Conservation (phyloP, 805 yeast species). For the Kodamaea laetipori region DNA sequence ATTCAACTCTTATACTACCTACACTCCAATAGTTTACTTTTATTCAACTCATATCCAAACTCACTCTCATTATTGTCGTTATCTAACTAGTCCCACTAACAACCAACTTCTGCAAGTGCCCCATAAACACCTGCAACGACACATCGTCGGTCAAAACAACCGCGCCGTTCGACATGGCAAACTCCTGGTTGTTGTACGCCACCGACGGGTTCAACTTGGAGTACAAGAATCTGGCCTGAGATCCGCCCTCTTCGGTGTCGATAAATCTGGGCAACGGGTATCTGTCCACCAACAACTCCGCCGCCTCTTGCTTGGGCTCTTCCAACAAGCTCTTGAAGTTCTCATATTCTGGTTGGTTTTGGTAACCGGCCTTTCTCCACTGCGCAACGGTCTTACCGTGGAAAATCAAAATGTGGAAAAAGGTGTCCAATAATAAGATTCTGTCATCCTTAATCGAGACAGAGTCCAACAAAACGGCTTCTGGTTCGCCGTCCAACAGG, state of each 20-base stretch:
- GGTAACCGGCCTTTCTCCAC: slow-evolving; percentile 96
- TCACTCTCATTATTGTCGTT: neutral
- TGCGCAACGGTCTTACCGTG: slow-evolving; percentile 94
- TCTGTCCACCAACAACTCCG: slow-evolving; percentile 85
- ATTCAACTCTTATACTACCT: no score
- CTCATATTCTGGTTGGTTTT: slow-evolving; percentile 85
- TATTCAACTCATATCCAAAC: no score
- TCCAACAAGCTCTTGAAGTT: slow-evolving; percentile 85
- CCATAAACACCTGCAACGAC: slow-evolving; percentile 90
- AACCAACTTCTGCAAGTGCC: slow-evolving; percentile 88
- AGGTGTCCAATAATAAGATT: slow-evolving; percentile 87
- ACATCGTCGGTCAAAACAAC: slow-evolving; percentile 97
- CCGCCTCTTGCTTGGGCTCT: slow-evolving; percentile 90
- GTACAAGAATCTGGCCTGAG: slow-evolving; percentile 95
- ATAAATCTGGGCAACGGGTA: slow-evolving; percentile 98
- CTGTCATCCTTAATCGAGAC: slow-evolving; percentile 88
- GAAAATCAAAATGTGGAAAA: slow-evolving; percentile 93
- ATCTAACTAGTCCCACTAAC: slow-evolving; percentile 50
- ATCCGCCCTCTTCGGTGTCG: slow-evolving; percentile 97
- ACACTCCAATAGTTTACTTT: no score
- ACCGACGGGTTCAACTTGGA: slow-evolving; percentile 95
- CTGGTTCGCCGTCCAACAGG: slow-evolving; percentile 75
- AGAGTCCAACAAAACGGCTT: slow-evolving; percentile 90
- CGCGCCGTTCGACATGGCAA: slow-evolving; percentile 52
- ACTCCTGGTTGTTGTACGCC: slow-evolving; percentile 65